Base-by-base conservation (phyloP, 1,284 basidiomycete species). In the Macrocybe sp. region DNA sequence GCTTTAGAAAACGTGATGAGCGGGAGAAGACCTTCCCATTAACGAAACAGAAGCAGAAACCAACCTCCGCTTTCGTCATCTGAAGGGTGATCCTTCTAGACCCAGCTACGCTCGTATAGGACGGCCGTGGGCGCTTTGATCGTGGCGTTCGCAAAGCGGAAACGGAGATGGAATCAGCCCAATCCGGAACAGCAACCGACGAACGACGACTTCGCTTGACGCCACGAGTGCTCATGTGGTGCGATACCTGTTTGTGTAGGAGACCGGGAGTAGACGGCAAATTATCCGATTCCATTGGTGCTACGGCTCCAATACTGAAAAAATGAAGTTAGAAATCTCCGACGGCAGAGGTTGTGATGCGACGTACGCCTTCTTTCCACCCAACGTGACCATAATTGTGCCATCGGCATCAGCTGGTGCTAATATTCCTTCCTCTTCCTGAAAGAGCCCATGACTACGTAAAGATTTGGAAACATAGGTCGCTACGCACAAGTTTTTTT, bases 341-440 rank as follows among this genome's bases (percentile, higher is more conserved):
- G 2, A n/a, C 22, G 4, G 7, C 33, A 28, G 7, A n/a, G 37
- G 34, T 9, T 6, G 34, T 5, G 28, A 3, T 30, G n/a, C n/a
- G 28, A 59, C 70, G 45, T 55, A 77, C 75, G 62, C 62, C 61
- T 73, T 75, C 62, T 72, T 76, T 2, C 71, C 75, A 12, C 61
- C 56, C 0, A 67, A 59, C 12, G 75, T 76, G 48, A 79, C 59
- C 6, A 65, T 57, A 3, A 76, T 58, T 34, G 63, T 64, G 9
- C 69, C 70, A 44, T 56, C 51, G 28, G 64, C 57, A 14, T 64
- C 59, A 6, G 62, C 52, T 6, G 64, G 51, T 36, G 59, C 59
- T n/a, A 79, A 48, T 42, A 76, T 64, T 34, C 73, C 75, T 46
- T 73, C 68, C 11, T 67, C 66, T 51, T 69, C 66, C 73, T 77